Evolutionary conservation across 78 protist species (phyloP).

Genomic region (Dictyostelium capitatum): DNA sequence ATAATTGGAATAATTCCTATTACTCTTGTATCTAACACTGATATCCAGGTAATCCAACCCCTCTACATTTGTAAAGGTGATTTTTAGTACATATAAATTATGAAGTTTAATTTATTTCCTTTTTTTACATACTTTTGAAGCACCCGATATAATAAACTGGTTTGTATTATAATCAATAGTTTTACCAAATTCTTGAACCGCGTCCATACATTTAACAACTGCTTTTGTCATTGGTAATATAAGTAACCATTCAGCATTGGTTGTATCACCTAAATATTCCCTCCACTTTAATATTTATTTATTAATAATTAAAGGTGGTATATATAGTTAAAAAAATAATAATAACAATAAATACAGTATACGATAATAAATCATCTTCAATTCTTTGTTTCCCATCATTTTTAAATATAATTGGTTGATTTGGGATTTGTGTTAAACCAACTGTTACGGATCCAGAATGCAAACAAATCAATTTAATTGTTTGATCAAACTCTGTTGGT

Average conservation of each 20-base stretch:
- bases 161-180: not conserved
- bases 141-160: slow-evolving; percentile 32
- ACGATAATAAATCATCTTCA: slow-evolving; percentile 78
- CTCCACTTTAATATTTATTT: no score
- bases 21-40: slow-evolving; percentile 64
- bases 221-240: slow-evolving; percentile 6
- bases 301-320: no score
- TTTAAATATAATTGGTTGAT: slow-evolving; percentile 77
- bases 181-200: slow-evolving; percentile 48
- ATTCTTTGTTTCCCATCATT: slow-evolving; percentile 54
- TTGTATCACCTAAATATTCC: not conserved
- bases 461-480: slow-evolving; percentile 49
- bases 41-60: slow-evolving; percentile 70
- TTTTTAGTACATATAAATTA: no score
- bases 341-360: slow-evolving; percentile 1
- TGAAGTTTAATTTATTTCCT: no score
- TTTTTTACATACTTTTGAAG: slow-evolving; percentile 15
- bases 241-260: no score
- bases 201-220: slow-evolving; percentile 43
- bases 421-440: slow-evolving; percentile 80
- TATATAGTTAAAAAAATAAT: no score
- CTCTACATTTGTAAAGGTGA: not conserved
- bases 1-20: slow-evolving; percentile 67
- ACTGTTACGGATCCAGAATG: slow-evolving; percentile 38
- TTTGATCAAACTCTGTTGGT: slow-evolving; percentile 24